Base-by-base conservation (phyloP, 2,329 filamentous ascomycete species). In the Tetracladium maxilliforme region DNA sequence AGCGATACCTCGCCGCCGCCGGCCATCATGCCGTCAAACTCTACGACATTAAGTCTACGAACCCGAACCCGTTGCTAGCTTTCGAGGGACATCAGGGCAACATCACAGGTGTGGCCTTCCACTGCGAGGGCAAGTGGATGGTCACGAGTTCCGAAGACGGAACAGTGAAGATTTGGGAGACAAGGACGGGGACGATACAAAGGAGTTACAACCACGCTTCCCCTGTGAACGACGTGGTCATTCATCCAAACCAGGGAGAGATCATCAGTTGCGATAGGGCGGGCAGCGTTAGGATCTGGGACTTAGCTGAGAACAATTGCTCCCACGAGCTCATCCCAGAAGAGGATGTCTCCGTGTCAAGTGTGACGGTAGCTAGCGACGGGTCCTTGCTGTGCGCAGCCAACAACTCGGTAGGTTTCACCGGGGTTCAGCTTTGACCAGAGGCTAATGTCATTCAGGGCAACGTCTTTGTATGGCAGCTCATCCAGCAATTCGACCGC, bases 61-160 rank as follows among this genome's bases (percentile, higher is more conserved):
- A 95, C 42, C 86, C 90, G 3, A 90, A 87, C 37, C 79, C 90
- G 2, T 65, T 95, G 14, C 70, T 95, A 43, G 86, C 79, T 12
- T 95, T 98, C 43, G 87, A 95, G 47, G 90, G 90, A 21, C 90
- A 98, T 54, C 90, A 82, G 9, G 83, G 76, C 37, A 98, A 98
- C 44, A 77, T 98, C 46, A 98, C 90, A 1, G 90, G 90, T 21
- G 81, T 98, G 23, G 86, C 86, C 8, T 98, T 98, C 48, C 90
- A 98, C 51, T 95, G 87, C 49, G 90, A 98, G 52, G 86, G 87
- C 8, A 98, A 98, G 56, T 98, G 90, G 90, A 94, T 98, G 81
- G 90, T 95, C 11, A 98, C 90, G 7, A 92, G 80, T 50, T 92
- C 82, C 23, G 90, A 98, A 52, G 90, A 98, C 45, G 82, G 86